Evolutionary conservation across 768 basidiomycete species (phyloP), one percentile per base, ranked within the genome.

Genomic region (Dentipellis sp.): DNA sequence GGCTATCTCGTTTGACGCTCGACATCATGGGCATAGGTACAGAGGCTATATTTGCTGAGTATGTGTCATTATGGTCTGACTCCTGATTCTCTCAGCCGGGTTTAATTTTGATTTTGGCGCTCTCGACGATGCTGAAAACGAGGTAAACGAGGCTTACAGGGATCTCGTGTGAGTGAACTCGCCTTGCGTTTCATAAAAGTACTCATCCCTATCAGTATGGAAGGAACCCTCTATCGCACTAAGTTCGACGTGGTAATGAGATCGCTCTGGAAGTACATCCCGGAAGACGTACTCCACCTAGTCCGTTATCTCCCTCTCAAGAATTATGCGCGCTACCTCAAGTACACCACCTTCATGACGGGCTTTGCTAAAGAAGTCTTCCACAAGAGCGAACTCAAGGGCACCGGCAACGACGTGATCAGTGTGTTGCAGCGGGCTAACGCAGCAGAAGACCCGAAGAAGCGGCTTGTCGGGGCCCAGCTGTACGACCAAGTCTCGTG

Each of bases 401-500:
- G 45, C 2, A 48, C 48, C 23, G 51, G 57, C 36, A 48, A 48
- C 12, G 58, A 56, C 21, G 50, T 54, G 37, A 53, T 56, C 42
- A 59, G 49, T 50, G 49, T 54, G 16, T n/a, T 59, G 17, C 19
- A 55, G 6, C 52, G 40, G n/a, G 35, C 58, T 7, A 61, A 56
- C 14, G 49, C 36, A 19, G 56, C 58, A 3, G 49, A 56, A 34
- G 42, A 47, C 48, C 47, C 57, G 7, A 14, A 45, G 23, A 36
- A 36, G 2, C 49, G 58, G 17, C 10, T 61, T 19, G 38, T 5
- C 12, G 40, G 56, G 6, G 3, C 17, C 1, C 54, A 60, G 40
- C 21, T 60, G n/a, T 36, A 55, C 17, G 57, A 60, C 29, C 58
- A 56, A 21, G 49, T 56, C 11, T 39, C 55, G 58, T 59, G 39